Evolutionary conservation across 2,329 filamentous ascomycete genomes (phyloP).

Genomic region (Pezicula radicicola): DNA sequence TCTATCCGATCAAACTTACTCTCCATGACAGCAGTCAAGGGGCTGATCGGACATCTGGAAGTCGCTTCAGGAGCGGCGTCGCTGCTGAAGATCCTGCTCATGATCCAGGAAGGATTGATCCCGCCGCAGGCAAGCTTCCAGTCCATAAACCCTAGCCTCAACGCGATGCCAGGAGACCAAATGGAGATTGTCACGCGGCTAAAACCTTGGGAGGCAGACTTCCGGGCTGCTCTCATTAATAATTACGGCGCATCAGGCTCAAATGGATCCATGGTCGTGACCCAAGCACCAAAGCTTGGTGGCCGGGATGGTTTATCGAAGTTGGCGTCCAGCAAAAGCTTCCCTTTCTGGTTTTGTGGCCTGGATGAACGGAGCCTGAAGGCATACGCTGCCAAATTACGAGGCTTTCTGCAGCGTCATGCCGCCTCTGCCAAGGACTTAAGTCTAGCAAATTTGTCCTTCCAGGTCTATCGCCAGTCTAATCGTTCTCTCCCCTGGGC

Average conservation of each 20-base stretch:
- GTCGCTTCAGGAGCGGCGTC: conserved; percentile 38
- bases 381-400: conserved; percentile 14
- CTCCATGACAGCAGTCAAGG: conserved; percentile 27
- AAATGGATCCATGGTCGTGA: conserved; percentile 15
- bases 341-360: conserved; percentile 12
- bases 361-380: conserved; percentile 20
- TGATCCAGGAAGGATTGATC: conserved; percentile 23
- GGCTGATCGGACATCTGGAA: conserved; percentile 42
- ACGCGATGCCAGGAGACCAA: background rate
- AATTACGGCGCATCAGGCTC: conserved; percentile 22
- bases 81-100: conserved; percentile 40
- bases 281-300: background rate
- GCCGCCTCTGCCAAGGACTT: conserved; percentile 9
- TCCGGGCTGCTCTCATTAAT: conserved; percentile 14
- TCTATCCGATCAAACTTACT: background rate
- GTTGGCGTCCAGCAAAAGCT: background rate
- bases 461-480: conserved; percentile 28
- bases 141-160: conserved; percentile 28
- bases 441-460: conserved; percentile 27
- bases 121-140: conserved; percentile 23
- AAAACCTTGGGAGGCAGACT: background rate
- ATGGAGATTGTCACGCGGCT: background rate
- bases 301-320: too few species aligned
- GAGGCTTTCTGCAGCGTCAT: conserved; percentile 2
- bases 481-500: conserved; percentile 21